These are phyloP conservation scores for Trypanosoma scelopori DNA, from an alignment of 208 protist genomes.

Conservation along the genomic window DNA sequence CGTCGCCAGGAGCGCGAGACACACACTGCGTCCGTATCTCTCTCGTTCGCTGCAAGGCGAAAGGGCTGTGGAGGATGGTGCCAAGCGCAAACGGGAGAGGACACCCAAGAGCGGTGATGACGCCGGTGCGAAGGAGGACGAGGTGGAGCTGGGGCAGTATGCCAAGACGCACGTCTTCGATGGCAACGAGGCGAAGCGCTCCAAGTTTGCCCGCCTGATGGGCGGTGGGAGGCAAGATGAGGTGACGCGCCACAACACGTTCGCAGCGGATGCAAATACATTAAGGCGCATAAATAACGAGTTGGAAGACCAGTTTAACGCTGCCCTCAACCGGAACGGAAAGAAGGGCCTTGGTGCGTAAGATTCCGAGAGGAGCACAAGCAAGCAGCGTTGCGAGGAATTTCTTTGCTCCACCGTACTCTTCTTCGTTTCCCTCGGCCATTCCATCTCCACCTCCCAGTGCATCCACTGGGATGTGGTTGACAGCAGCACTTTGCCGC, in stretches of 20 bases:
- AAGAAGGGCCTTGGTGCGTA: slow-evolving; percentile 81
- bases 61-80: not conserved
- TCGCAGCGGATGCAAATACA: slow-evolving; percentile 40
- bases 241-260: slow-evolving; percentile 31
- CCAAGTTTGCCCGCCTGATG: slow-evolving; percentile 84
- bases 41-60: slow-evolving; percentile 15
- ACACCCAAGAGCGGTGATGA: not conserved
- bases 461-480: too few species aligned
- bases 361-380: too few species aligned
- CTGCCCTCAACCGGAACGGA: slow-evolving; percentile 50
- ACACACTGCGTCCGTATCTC: slow-evolving; percentile 35
- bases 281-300: slow-evolving; percentile 61
- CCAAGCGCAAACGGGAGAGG: slow-evolving; percentile 6
- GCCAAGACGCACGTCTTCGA: slow-evolving; percentile 50
- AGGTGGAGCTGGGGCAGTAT: slow-evolving; percentile 76
- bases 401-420: too few species aligned
- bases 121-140: slow-evolving; percentile 1
- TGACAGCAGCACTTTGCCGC: too few species aligned
- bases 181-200: slow-evolving; percentile 48
- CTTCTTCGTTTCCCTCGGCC: too few species aligned
- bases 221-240: slow-evolving; percentile 57
- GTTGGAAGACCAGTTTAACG: slow-evolving; percentile 67
- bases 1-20: slow-evolving; percentile 46
- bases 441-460: too few species aligned
- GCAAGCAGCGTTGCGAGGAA: too few species aligned